Conservation (phyloP, 495 filamentous ascomycete species). For the Wilcoxina mikolae region DNA sequence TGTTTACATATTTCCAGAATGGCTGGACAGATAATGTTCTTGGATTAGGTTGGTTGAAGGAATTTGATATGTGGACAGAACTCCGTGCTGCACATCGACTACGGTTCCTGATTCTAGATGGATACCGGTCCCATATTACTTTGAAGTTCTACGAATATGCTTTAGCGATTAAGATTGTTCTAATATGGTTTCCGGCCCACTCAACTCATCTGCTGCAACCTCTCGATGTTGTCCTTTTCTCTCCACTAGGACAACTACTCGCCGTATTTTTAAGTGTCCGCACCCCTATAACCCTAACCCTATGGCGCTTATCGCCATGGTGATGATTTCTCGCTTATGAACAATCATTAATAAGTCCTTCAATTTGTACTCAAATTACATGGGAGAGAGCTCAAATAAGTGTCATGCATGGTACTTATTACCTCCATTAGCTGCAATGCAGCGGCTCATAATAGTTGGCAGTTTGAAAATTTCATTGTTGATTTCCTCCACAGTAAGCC, state of each 20-base stretch:
- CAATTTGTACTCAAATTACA: no score
- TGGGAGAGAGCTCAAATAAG: no score
- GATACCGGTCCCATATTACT: constrained; percentile 24
- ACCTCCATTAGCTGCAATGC: not conserved
- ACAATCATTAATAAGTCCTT: no score
- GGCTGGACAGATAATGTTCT: constrained; percentile 24
- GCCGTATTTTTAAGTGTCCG: no score
- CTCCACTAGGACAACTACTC: no score
- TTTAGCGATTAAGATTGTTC: constrained; percentile 19
- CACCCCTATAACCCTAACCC: no score
- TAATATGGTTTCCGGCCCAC: constrained; percentile 26
- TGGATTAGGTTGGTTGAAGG: constrained; percentile 17
- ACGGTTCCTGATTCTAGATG: constrained; percentile 27
- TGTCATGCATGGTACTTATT: not conserved
- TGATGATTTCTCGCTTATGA: no score
- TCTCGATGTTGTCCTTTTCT: constrained; percentile 28
- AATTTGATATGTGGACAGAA: constrained; percentile 16
- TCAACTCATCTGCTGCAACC: constrained; percentile 27
- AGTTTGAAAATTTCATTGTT: not conserved
- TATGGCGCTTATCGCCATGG: no score
- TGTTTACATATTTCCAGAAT: constrained; percentile 14
- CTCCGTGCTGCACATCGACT: constrained; percentile 8
- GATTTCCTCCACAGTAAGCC: constrained; percentile 3
- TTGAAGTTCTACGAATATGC: constrained; percentile 22
- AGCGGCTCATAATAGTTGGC: not conserved